Evolutionary conservation across 2,329 filamentous ascomycete genomes (phyloP), one percentile per base, ranked within the genome.

Genomic region (Talaromyces piceae): DNA sequence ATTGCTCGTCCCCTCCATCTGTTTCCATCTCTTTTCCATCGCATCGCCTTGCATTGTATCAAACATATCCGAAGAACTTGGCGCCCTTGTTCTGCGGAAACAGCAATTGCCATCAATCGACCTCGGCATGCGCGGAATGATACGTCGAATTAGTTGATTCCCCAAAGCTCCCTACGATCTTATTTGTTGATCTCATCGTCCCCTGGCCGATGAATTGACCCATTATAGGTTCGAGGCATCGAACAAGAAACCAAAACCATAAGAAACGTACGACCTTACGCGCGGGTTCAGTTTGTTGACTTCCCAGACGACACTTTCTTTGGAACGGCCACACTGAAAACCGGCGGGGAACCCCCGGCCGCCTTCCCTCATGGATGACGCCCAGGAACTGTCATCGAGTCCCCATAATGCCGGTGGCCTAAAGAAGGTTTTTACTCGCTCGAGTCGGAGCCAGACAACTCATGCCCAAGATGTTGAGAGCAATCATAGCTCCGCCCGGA

Each of bases 401-500:
- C 50, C 65, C 28, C 56, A 62, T 50, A 58, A 59, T 47, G 52
- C 63, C n/a, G 62, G 65, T 44, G 67, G 67, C 47, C 65, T 72
- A 45, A 63, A 64, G 27, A 67, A 64, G 56, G 62, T 65, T 30
- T 63, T 69, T 41, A 57, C 58, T 11, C 66, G 62, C 59, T 59
- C 64, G 20, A 67, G 60, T 47, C 70, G 71, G 18, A 67, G 65
- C 50, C 66, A 61, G 57, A 69, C 67, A 12, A 59, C 63, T n/a
- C 61, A 65, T 27, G 61, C 58, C 26, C 47, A 51, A 31, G 69
- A 69, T 26, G 50, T 63, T 8, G 68, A 70, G 41, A 55, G 57
- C 12, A 58, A 64, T 44, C 59, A 60, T 26, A 63, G 57, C 46
- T 64, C 65, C 12, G 52, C 57, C 47, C 61, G 63, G 30, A 67